phyloP scores from a whole-genome alignment of 345 rosid genomes.

The Acer saccharum region DNA sequence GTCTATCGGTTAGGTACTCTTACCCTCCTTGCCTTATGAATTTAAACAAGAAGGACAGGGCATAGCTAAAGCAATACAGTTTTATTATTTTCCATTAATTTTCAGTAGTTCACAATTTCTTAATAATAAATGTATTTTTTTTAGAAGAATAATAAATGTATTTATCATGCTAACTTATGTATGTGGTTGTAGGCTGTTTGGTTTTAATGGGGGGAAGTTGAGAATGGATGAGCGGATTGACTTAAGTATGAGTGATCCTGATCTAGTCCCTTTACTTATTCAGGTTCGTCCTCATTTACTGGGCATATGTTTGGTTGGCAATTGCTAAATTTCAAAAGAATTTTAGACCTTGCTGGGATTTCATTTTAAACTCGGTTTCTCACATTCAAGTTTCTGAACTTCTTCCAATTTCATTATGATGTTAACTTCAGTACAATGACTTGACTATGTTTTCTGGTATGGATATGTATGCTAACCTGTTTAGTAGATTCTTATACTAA shows the following conservation, averaged over 20 bases:
- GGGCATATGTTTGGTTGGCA: conserved; percentile 2
- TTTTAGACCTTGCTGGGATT: not conserved
- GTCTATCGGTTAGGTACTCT: not conserved
- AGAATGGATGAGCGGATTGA: conserved; percentile 93
- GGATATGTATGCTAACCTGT: not conserved
- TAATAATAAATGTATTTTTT: not conserved
- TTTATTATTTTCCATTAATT: not conserved
- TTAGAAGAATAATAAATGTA: not conserved
- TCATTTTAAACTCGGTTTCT: not conserved
- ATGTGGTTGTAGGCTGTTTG: conserved; percentile 64
- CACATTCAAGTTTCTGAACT: not conserved
- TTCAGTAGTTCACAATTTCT: not conserved
- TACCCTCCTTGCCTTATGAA: not conserved
- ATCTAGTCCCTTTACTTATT: conserved; percentile 85
- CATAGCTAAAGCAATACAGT: not conserved
- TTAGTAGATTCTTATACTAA: not conserved
- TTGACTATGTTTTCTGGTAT: not conserved
- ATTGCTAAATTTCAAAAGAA: conserved; percentile 4
- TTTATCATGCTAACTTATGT: not conserved
- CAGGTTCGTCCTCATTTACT: conserved; percentile 55
- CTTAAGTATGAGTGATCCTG: conserved; percentile 98
- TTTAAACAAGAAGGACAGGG: not conserved
- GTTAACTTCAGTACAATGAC: not conserved
- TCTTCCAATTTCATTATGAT: not conserved
- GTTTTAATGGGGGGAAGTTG: conserved; percentile 83